These are phyloP conservation scores for Huiozyma naganishii DNA, from an alignment of 805 yeast genomes.

Conservation along the genomic window DNA sequence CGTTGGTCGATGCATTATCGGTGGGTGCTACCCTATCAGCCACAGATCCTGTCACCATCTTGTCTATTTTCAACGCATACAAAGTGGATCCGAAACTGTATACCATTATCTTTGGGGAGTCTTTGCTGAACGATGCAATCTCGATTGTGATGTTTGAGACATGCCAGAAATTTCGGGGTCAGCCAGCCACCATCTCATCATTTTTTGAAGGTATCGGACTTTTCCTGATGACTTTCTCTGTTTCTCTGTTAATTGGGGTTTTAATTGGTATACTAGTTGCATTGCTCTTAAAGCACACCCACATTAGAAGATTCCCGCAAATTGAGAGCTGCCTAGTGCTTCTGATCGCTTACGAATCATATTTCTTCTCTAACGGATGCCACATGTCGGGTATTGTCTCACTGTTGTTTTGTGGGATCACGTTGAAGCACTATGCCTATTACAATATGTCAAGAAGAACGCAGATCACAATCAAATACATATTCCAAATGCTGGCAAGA, in stretches of 20 bases:
- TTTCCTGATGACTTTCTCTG: constrained; percentile 85
- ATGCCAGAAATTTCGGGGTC: constrained; percentile 90
- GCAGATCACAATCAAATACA: constrained; percentile 90
- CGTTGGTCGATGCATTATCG: constrained; percentile 93
- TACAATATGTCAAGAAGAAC: constrained; percentile 96
- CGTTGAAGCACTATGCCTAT: constrained; percentile 93
- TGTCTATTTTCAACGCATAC: constrained; percentile 93
- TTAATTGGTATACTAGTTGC: constrained; percentile 85
- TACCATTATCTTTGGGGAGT: constrained; percentile 95
- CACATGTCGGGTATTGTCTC: constrained; percentile 99
- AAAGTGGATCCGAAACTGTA: constrained; percentile 96
- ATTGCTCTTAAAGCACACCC: constrained; percentile 79
- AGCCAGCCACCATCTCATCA: constrained; percentile 61
- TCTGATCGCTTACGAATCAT: constrained; percentile 87
- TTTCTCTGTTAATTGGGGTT: constrained; percentile 83
- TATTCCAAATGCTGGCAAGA: constrained; percentile 89
- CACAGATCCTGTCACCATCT: constrained; percentile 95
- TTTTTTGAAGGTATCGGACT: constrained; percentile 89
- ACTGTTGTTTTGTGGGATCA: constrained; percentile 88
- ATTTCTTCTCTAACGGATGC: constrained; percentile 96
- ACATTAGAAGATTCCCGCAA: constrained; percentile 89
- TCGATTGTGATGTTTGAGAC: constrained; percentile 99
- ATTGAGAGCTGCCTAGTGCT: constrained; percentile 90
- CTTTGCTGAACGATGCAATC: constrained; percentile 90
- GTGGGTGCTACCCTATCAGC: constrained; percentile 98